phyloP scores from a whole-genome alignment of 2,329 filamentous ascomycete species.

The Alternaria triticina region DNA sequence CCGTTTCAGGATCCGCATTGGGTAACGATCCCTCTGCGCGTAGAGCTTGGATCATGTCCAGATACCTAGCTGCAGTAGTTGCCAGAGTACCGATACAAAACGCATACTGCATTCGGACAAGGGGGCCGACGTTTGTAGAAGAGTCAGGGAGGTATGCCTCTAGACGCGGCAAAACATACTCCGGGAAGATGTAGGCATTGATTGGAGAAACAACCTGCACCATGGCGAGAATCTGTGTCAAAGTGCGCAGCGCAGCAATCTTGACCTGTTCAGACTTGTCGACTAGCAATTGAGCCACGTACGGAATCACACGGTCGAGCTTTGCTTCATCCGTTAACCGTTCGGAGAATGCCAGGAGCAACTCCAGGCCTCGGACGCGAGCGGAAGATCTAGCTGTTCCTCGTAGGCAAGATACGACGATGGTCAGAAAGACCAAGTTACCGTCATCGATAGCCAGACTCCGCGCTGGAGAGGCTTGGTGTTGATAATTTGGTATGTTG shows the following conservation, averaged over 20 bases:
- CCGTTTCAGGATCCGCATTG: conserved; percentile 77
- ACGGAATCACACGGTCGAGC: conserved; percentile 89
- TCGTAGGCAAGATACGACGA: conserved; percentile 86
- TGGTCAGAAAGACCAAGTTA: conserved; percentile 86
- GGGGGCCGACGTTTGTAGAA: conserved; percentile 58
- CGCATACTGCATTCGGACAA: conserved; percentile 90
- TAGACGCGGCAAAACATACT: conserved; percentile 68
- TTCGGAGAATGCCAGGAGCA: conserved; percentile 90
- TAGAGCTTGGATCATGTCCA: conserved; percentile 89
- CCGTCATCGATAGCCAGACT: conserved; percentile 79
- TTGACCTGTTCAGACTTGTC: conserved; percentile 86
- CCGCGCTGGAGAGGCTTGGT: conserved; percentile 67
- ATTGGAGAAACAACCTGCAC: conserved; percentile 84
- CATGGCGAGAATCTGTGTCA: conserved; percentile 83
- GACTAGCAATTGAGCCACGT: conserved; percentile 80
- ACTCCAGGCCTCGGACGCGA: conserved; percentile 85
- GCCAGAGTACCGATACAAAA: conserved; percentile 90
- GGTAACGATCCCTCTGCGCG: conserved; percentile 82
- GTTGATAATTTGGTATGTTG: conserved; percentile 84
- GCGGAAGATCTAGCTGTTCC: conserved; percentile 90
- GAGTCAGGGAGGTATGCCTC: conserved; percentile 63
- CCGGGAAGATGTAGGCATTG: conserved; percentile 71
- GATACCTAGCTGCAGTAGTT: conserved; percentile 80
- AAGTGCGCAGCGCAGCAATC: conserved; percentile 80
- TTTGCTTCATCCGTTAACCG: conserved; percentile 93